Conservation (phyloP, 23 red algal genomes). For the Gracilariopsis chorda region DNA sequence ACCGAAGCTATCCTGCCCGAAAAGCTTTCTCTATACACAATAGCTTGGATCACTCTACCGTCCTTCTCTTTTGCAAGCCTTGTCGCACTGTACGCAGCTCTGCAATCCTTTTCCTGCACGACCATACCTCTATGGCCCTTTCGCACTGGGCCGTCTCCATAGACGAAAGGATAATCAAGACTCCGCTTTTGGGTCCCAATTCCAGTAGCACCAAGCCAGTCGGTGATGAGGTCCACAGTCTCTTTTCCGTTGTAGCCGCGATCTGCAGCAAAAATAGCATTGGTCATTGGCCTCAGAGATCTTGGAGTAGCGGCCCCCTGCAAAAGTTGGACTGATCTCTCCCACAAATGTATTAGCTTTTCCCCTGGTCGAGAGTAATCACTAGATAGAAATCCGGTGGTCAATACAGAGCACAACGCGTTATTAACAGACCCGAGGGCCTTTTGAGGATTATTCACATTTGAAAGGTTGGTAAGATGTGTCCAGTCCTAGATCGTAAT, state of each 20-base stretch:
- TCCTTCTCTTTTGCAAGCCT: too few species aligned
- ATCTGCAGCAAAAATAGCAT: neutral
- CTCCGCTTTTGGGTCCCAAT: neutral
- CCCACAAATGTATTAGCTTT: neutral
- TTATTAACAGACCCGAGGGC: constrained; percentile 12
- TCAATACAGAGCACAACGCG: constrained; percentile 15
- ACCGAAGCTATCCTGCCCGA: too few species aligned
- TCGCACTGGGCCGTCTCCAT: neutral
- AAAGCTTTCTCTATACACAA: too few species aligned
- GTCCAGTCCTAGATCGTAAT: neutral
- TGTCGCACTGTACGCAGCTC: too few species aligned
- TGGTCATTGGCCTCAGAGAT: neutral
- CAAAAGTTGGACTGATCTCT: neutral
- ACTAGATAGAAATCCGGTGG: constrained; percentile 1
- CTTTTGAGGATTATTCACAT: constrained; percentile 4
- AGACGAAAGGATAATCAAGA: neutral
- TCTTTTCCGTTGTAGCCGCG: neutral
- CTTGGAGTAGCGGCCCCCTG: neutral
- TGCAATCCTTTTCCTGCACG: too few species aligned
- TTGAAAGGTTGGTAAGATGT: neutral
- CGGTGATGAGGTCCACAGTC: neutral
- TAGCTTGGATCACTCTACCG: too few species aligned
- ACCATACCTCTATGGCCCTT: too few species aligned
- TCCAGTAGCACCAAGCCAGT: neutral
- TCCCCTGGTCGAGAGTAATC: neutral